These are phyloP conservation scores for Tephrocybe rancida DNA, from an alignment of 768 basidiomycete species.

Conservation along the genomic window DNA sequence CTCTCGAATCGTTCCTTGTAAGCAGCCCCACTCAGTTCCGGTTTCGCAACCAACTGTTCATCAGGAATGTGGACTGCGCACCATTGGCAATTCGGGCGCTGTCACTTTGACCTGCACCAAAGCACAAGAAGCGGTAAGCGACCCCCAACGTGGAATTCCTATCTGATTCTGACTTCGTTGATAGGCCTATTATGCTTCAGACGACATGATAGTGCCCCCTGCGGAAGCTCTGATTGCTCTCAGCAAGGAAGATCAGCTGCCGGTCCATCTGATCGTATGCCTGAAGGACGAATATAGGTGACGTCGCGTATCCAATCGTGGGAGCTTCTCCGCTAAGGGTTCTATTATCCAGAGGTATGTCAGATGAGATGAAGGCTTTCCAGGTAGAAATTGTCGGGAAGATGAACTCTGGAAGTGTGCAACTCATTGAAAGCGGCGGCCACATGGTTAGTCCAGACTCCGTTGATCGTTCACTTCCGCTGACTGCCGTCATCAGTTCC, in stretches of 20 bases:
- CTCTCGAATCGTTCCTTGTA: constrained; percentile 11
- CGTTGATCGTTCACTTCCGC: neutral
- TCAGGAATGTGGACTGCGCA: constrained; percentile 5
- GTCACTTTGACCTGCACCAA: constrained; percentile 7
- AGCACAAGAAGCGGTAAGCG: constrained; percentile 2
- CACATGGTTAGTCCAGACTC: constrained; percentile 1
- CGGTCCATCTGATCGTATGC: constrained; percentile 8
- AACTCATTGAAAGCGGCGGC: constrained; percentile 4
- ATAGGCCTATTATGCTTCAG: constrained; percentile 9
- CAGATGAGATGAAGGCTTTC: constrained; percentile 10
- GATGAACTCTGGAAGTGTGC: constrained; percentile 8
- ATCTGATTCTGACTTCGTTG: neutral
- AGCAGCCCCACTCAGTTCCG: neutral
- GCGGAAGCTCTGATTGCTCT: neutral
- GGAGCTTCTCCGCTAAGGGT: neutral
- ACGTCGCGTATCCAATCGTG: neutral
- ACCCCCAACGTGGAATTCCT: neutral
- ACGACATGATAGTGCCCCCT: constrained; percentile 4
- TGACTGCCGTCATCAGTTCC: neutral
- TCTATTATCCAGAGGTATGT: constrained; percentile 1
- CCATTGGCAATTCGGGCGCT: neutral
- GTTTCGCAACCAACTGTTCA: too few relatives aligned
- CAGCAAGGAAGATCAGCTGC: constrained; percentile 6
- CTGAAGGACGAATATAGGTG: constrained; percentile 11
- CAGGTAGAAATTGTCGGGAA: constrained; percentile 1